These are phyloP conservation scores for Candida methanosorbosa DNA, from an alignment of 805 yeast genomes.

Conservation along the genomic window DNA sequence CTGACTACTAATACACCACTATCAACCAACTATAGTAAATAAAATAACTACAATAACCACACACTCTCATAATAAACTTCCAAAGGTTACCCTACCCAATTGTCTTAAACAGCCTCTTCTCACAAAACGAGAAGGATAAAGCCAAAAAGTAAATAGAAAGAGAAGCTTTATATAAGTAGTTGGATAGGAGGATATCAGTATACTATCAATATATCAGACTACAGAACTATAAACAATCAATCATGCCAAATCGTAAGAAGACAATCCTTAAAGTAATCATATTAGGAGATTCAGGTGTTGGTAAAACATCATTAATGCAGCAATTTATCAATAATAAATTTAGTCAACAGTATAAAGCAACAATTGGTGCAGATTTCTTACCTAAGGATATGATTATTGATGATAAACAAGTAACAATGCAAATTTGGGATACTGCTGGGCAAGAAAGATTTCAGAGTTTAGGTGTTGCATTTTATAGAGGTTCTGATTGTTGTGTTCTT, in stretches of 20 bases:
- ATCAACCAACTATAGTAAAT: no score
- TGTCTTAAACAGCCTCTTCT: no score
- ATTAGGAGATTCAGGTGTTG: constrained; percentile 95
- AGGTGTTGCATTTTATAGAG: constrained; percentile 95
- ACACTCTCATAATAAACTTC: no score
- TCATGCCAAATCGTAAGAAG: constrained; percentile 44
- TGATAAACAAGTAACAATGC: constrained; percentile 71
- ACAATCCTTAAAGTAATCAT: constrained; percentile 80
- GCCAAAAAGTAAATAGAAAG: no score
- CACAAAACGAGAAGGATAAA: no score
- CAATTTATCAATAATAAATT: constrained; percentile 94
- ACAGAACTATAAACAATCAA: no score
- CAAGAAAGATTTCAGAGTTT: constrained; percentile 95
- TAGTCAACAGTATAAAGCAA: constrained; percentile 92
- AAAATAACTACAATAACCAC: no score
- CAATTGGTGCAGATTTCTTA: constrained; percentile 94
- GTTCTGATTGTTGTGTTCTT: constrained; percentile 95
- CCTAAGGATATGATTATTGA: constrained; percentile 87
- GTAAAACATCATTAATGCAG: constrained; percentile 95
- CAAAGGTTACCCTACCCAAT: no score
- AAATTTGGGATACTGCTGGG: constrained; percentile 98
- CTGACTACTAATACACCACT: no score
- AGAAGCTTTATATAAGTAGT: no score
- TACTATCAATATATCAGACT: no score
- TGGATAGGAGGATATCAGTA: no score